Evolutionary conservation across 163 green algal genomes (phyloP).

Genomic region (Scenedesmus sp.): DNA sequence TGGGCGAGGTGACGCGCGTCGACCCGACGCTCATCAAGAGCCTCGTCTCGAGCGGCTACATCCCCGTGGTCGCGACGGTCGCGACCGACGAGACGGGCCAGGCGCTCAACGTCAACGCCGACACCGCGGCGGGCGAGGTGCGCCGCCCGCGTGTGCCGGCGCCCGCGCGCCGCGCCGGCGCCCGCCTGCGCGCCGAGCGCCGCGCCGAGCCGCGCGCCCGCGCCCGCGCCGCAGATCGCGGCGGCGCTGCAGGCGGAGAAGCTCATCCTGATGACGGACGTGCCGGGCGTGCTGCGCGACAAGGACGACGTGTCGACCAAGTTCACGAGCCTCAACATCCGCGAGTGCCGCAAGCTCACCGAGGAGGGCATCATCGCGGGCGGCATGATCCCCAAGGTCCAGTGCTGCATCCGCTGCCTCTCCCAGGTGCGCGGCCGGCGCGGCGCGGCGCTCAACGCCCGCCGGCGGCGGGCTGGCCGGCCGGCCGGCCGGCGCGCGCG

Average conservation of each 20-base stretch:
- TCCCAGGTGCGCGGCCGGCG: conserved; percentile 55
- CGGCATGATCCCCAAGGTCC: conserved; percentile 70
- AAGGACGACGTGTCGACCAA: conserved; percentile 93
- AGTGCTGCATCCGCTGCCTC: conserved; percentile 83
- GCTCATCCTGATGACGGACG: conserved; percentile 99
- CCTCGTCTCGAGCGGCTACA: conserved; percentile 83
- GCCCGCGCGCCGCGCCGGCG: neutral
- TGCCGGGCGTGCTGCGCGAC: conserved; percentile 94
- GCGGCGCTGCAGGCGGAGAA: conserved; percentile 96
- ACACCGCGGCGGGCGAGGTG: conserved; percentile 96
- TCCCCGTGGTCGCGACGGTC: conserved; percentile 97
- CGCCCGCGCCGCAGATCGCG: conserved; percentile 78
- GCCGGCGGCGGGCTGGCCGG: too few species aligned
- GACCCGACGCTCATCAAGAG: conserved; percentile 77
- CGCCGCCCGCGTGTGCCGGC: neutral
- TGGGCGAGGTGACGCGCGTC: conserved; percentile 94
- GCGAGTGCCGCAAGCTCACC: conserved; percentile 79
- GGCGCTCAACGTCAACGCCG: conserved; percentile 98
- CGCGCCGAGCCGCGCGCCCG: neutral
- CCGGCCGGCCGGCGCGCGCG: too few species aligned
- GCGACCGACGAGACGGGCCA: conserved; percentile 85
- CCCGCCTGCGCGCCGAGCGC: neutral
- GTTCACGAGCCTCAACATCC: conserved; percentile 84
- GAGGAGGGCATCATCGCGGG: conserved; percentile 91
- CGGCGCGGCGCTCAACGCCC: too few species aligned